Base-by-base conservation (phyloP, 1,284 basidiomycete species). In the Puccinia triticina region DNA sequence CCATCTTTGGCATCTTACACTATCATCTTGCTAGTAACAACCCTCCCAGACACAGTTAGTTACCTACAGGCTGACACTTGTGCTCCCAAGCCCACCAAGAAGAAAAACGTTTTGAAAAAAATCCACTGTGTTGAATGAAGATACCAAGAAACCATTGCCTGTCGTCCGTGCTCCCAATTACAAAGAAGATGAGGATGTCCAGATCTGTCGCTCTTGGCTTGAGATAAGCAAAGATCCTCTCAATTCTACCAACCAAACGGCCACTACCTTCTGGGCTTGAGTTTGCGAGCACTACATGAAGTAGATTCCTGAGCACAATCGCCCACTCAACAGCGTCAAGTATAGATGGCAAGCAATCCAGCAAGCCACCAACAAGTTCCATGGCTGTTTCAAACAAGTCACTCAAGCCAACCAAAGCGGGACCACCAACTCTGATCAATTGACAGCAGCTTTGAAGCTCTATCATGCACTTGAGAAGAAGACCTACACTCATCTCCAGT, bases 281-380 rank as follows among this genome's bases (percentile, higher is more conserved):
- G 18, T 76, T 40, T 14, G n/a, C 32, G 34, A 67, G 21, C 34
- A 67, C 40, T 67, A 14, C 34, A 40, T 29, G 10, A 23, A 4
- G 3, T 12, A 14, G 29, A 40, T 37, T 8, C 14, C 21, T 26
- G n/a, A 14, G 5, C 21, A 16, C 7, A 67, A 21, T 23, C 18
- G 71, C 3, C 50, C 3, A 8, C 23, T 26, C 3, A 34, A 43
- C 2, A 59, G 57, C 55, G n/a, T 76, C 53, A 61, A 76, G 34
- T n/a, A 18, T 37, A 14, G 57, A 3, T 76, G 74, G 74, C 34
- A 40, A 26, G 32, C 57, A 11, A 29, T 76, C 21, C 53, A 76
- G 11, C 74, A 64, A 26, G 21, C 75, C 18, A 21, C 66, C 40
- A 64, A 59, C 59, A 77, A 77, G 18, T 64, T 66, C 59, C 16